These are phyloP conservation scores for Xanthoparmelia taractica DNA, from an alignment of 495 filamentous ascomycete species.

Conservation along the genomic window DNA sequence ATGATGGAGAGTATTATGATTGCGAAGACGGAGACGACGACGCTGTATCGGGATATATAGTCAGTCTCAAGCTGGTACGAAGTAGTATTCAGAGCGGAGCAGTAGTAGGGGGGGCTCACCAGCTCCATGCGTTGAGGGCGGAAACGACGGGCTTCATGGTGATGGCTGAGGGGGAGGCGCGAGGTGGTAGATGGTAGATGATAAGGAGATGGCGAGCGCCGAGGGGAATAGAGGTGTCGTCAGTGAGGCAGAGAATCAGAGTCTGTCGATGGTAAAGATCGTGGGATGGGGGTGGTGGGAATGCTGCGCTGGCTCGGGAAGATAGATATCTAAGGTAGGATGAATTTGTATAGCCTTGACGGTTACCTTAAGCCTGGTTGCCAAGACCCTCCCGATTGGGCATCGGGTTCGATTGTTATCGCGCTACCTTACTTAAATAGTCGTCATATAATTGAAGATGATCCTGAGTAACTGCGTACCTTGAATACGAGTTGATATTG, in stretches of 20 bases:
- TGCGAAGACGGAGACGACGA: constrained; percentile 80
- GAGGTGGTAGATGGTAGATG: background rate
- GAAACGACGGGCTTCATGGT: constrained; percentile 89
- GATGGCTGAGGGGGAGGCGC: constrained; percentile 24
- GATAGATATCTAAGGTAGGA: no score
- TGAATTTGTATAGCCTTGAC: no score
- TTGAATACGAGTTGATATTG: no score
- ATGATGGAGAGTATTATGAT: constrained; percentile 82
- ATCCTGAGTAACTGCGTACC: no score
- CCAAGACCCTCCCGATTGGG: constrained; percentile 9
- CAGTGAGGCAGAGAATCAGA: background rate
- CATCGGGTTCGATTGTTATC: no score
- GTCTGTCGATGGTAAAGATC: background rate
- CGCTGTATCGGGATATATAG: constrained; percentile 40
- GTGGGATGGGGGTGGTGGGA: background rate
- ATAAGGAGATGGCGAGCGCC: constrained; percentile 6
- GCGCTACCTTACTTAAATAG: no score
- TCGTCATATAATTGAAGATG: no score
- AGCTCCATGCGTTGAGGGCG: constrained; percentile 87
- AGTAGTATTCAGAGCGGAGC: no score
- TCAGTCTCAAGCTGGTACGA: no score
- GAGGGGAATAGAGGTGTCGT: background rate
- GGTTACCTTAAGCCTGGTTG: no score
- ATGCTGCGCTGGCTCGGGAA: background rate
- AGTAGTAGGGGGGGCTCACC: constrained; percentile 44